Conservation (phyloP, 2,329 filamentous ascomycete species). For the Apiospora rasikravindrae region DNA sequence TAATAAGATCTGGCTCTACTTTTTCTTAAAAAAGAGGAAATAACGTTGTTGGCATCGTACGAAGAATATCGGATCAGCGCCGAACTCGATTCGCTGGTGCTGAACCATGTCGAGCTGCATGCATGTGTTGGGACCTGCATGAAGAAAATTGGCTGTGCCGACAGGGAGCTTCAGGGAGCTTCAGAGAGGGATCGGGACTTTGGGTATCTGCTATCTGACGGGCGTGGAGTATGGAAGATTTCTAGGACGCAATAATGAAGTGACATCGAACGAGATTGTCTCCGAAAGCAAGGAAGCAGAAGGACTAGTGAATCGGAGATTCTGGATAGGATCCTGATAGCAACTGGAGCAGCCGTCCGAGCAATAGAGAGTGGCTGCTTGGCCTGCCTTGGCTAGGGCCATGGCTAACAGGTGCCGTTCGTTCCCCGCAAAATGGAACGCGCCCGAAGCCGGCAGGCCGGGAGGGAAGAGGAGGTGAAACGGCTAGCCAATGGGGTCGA, state of each 20-base stretch:
- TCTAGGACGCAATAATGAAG: slow-evolving; percentile 1
- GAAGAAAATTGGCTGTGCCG: neutral
- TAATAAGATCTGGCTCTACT: neutral
- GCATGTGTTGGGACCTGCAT: slow-evolving; percentile 2
- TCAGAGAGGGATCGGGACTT: neutral
- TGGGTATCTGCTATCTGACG: neutral
- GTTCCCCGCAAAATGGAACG: slow-evolving; percentile 5
- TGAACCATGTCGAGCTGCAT: neutral
- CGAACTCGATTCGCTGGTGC: neutral
- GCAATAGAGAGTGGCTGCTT: neutral
- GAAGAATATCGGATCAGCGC: neutral
- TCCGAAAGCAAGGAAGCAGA: neutral
- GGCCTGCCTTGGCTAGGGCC: neutral
- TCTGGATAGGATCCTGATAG: neutral
- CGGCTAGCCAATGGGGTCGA: neutral
- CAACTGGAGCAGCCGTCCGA: neutral
- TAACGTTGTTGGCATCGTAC: neutral
- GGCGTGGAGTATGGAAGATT: neutral
- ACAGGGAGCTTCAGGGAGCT: neutral
- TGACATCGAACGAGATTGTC: neutral
- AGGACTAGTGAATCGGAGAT: neutral
- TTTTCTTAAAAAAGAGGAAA: neutral
- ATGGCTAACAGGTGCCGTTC: neutral
- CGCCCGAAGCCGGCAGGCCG: too few species aligned
- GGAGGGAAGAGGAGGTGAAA: neutral